Evolutionary conservation across 352 stramenopile genomes (phyloP).

Genomic region (Phytophthora hibernalis): DNA sequence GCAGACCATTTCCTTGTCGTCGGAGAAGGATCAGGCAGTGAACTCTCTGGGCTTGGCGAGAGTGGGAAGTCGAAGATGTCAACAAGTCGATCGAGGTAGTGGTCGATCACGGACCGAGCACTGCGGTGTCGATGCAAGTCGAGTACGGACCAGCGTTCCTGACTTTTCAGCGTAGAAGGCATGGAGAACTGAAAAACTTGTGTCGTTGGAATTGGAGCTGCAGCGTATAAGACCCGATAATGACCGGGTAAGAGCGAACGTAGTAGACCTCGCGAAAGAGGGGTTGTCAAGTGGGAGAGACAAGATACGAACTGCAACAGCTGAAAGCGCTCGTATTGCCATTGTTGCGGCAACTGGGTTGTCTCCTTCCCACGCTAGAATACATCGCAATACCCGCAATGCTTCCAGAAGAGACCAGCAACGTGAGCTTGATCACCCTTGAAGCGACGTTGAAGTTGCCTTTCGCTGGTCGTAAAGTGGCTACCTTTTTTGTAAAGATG

Average conservation of each 20-base stretch:
- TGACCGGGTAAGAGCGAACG: slow-evolving; percentile 1
- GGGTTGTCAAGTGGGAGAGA: slow-evolving; percentile 25
- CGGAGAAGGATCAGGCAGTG: neutral
- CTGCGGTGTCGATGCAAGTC: slow-evolving; percentile 35
- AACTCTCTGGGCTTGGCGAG: neutral
- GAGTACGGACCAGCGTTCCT: slow-evolving; percentile 45
- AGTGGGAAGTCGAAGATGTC: slow-evolving; percentile 57
- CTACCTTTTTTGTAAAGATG: slow-evolving; percentile 17
- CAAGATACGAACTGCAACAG: slow-evolving; percentile 1
- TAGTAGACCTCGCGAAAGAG: slow-evolving; percentile 22
- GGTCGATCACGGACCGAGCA: slow-evolving; percentile 31
- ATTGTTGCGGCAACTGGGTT: neutral
- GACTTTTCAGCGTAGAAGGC: slow-evolving; percentile 27
- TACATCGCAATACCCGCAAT: neutral
- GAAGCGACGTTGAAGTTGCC: slow-evolving; percentile 14
- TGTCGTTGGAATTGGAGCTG: neutral
- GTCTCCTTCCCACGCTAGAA: slow-evolving; percentile 8
- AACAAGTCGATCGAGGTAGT: slow-evolving; percentile 48
- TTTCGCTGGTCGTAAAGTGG: slow-evolving; percentile 46
- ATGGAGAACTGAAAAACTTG: neutral
- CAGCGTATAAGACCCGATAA: neutral
- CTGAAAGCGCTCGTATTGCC: slow-evolving; percentile 2
- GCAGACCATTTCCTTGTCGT: slow-evolving; percentile 13
- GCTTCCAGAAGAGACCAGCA: neutral
- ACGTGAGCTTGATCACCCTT: neutral